Base-by-base conservation (phyloP, 2,329 filamentous ascomycete species). In the Coniochaeta hoffmannii region DNA sequence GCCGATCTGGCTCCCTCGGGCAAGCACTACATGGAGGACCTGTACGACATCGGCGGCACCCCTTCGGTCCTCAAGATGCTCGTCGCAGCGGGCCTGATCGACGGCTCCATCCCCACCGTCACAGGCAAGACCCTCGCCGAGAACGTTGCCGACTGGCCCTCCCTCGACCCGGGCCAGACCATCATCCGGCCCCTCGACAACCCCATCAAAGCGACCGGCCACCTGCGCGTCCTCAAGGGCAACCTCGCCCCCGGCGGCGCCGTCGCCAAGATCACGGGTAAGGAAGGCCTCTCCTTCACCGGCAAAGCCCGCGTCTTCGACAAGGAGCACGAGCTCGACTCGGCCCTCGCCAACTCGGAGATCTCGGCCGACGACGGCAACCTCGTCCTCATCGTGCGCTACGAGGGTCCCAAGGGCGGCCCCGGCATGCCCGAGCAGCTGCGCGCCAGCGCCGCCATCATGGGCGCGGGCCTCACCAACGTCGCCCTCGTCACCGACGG, bases 401-500 rank as follows among this genome's bases (percentile, higher is more conserved):
- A 97, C 68, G 93, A 97, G 69, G 93, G 93, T 0, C 93, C 93
- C 12, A 92, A 90, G 68, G 93, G 93, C 59, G 93, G 93, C 0
- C 93, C 93, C 0, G 93, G 93, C 44, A 97, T 97, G 93, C 93
- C 92, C 1, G 93, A 97, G 72, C 91, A 96, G 72, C 80, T 97
- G 46, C 90, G 88, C 68, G 89, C 93, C 11, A 88, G 83, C 57
- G 91, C 91, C 0, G 90, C 92, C 17, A 89, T 97, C 62, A 96
- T 96, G 88, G 93, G 93, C 51, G 93, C 93, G 0, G 88, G 88
- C 12, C 76, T 97, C 53, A 89, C 78, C 53, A 96, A 96, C 64
- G 83, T 97, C 9, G 92, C 93, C 0, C 80, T 97, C 14, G 90
- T 97, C 51, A 97, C 93, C 0, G 93, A 97, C 68, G 93, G 93